Evolutionary conservation across 371 early-diverging fungal genomes (phyloP), one percentile per base, ranked within the genome.

Genomic region (Enterocytospora artemiae): DNA sequence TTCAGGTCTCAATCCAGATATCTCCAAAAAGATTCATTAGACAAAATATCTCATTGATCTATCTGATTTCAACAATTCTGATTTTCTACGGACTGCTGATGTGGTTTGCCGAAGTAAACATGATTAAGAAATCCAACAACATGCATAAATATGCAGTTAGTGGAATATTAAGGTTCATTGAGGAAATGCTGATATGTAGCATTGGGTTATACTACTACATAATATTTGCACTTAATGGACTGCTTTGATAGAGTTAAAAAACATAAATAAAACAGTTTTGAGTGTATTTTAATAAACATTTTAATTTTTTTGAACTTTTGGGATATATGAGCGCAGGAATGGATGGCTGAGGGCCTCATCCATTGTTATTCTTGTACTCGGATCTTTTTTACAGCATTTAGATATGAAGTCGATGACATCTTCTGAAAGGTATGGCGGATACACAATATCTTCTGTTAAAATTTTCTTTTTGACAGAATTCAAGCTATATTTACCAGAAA

Each of bases 381-480:
- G 88, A 32, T 84, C 81, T 34, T 84, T 80, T 73, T 83, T 84
- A 20, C 93, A 79, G 25, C 93, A 77, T 84, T 85, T 74, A 22
- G 48, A 37, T 31, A 96, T 93, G 45, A 96, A 81, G 76, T 94
- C 91, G 59, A 81, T 81, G 0, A 93, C 94, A 48, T 88, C 89
- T 2, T 70, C 63, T 51, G 87, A 86, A 14, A 96, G 82, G 74
- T 81, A 80, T 1, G 79, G 78, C 16, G 96, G 94, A 24, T 91
- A 82, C 28, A 82, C 77, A 22, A 91, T 74, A 50, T 93, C 89
- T 1, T 88, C 88, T 51, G 81, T 82, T 18, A 85, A 82, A 64
- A 95, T 93, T 24, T 86, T 82, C 39, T 79, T 76, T 68, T 89
- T 65, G 0, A 90, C 0, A 89, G 92, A 32, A 83, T 86, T 56